Percentiles rank a stretch among this genome's conserved stretches.
Evolutionary conservation across 1,284 basidiomycete species (phyloP).

Genomic region (Heterobasidion irregulare): DNA sequence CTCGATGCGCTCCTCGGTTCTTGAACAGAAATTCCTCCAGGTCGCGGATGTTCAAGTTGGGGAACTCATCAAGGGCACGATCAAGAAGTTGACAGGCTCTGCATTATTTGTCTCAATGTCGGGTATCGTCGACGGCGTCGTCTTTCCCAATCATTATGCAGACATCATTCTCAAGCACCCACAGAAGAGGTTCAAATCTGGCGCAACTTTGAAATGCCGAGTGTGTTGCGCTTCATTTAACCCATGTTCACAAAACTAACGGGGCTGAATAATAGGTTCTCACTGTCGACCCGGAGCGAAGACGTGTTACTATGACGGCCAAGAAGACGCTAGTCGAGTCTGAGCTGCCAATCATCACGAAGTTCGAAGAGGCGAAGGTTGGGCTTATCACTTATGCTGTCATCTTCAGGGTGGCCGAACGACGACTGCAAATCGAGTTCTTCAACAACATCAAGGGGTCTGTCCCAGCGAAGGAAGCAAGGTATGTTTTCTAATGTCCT

Average conservation of each 20-base stretch:
- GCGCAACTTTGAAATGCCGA: conserved; percentile 78
- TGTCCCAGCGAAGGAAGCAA: conserved; percentile 75
- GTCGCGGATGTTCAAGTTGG: conserved; percentile 82
- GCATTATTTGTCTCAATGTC: conserved; percentile 82
- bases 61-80: conserved; percentile 75
- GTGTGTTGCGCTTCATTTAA: conserved; percentile 33
- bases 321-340: conserved; percentile 91
- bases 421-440: conserved; percentile 79
- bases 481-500: conserved; percentile 35
- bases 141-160: conserved; percentile 94
- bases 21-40: conserved; percentile 85
- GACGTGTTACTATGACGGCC: conserved; percentile 81
- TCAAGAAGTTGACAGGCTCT: conserved; percentile 75
- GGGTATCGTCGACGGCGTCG: conserved; percentile 84
- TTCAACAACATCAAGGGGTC: conserved; percentile 87
- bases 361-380: conserved; percentile 59
- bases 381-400: conserved; percentile 81
- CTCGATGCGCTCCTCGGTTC: conserved; percentile 74
- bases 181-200: conserved; percentile 85
- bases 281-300: conserved; percentile 74
- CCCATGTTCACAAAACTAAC: conserved; percentile 3
- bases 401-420: conserved; percentile 75
- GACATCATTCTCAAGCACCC: conserved; percentile 92
- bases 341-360: conserved; percentile 60
- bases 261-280: conserved; percentile 53